Evolutionary conservation across 2,329 filamentous ascomycete species (phyloP), one percentile per base, ranked within the genome.

Genomic region (Ceratocystis papillata): DNA sequence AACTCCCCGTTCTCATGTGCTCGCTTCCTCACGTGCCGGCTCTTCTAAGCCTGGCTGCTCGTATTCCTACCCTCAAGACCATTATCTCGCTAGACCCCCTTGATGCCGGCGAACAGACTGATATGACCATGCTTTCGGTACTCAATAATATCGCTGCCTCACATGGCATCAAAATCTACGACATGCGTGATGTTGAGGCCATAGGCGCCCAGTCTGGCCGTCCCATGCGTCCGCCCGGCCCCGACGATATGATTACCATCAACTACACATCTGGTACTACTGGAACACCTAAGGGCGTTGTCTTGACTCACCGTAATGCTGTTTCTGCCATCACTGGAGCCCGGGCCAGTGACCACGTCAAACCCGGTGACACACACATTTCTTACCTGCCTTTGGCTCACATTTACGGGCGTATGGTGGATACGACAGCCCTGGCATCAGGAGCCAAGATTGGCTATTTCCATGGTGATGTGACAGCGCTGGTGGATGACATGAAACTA

Each of bases 321-420:
- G 83, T 96, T 6, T 84, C 91, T 12, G 90, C 86, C 48, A 81
- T 88, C 55, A 80, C 85, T 12, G 78, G 81, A 20, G 83, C 82
- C 62, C 80, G 89, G 67, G 76, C 83, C 46, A 79, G 83, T 67
- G 78, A 77, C 12, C 77, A 79, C 12, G 79, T 83, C 66, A 70
- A 71, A 2, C 72, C 77, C 62, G 76, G 75, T 68, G 88, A 94
- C 70, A 77, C 86, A 2, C 80, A 87, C 70, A 83, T 90, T 67
- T 97, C 93, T 0, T 99, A 97, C 76, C 82, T 99, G 63, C 94
- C 94, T 0, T 79, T 96, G 48, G 94, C 94, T 8, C 94, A 99
- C 74, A 97, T 99, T 72, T 96, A 90, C 75, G 89, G 92, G 70
- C 87, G 94, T 65, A 80, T 96, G 70, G 80, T 86, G 50, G 94